These are phyloP conservation scores for Gracilariopsis chorda DNA, from an alignment of 23 red algal genomes.

Conservation along the genomic window DNA sequence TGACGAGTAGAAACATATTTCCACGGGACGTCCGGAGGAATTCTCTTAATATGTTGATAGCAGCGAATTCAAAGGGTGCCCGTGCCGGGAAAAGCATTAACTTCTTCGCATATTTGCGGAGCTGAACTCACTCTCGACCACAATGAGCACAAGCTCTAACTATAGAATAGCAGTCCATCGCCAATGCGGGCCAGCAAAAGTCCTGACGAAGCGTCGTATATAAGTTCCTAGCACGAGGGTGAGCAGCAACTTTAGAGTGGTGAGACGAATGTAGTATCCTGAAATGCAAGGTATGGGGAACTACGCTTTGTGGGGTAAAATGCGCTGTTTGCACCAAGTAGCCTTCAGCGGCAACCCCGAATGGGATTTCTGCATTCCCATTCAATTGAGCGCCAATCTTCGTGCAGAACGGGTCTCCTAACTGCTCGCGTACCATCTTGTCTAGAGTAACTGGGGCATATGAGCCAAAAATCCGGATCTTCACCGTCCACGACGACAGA, in stretches of 20 bases:
- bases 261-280: not conserved
- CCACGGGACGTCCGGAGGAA: not conserved
- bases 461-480: too few species aligned
- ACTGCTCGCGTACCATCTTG: not conserved
- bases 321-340: not conserved
- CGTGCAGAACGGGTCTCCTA: not conserved
- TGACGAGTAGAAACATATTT: not conserved
- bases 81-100: conserved; percentile 1
- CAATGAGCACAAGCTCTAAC: not conserved
- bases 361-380: not conserved
- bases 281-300: not conserved
- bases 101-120: not conserved
- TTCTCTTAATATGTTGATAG: not conserved
- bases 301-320: not conserved
- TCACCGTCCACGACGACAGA: too few species aligned
- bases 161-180: not conserved
- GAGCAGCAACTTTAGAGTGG: not conserved
- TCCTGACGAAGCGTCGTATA: not conserved
- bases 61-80: not conserved
- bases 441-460: not conserved
- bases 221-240: not conserved
- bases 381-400: not conserved
- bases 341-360: not conserved
- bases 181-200: not conserved
- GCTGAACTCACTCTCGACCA: not conserved